Base-by-base conservation (phyloP, 441 rosid species). In the Viola pubescens region DNA sequence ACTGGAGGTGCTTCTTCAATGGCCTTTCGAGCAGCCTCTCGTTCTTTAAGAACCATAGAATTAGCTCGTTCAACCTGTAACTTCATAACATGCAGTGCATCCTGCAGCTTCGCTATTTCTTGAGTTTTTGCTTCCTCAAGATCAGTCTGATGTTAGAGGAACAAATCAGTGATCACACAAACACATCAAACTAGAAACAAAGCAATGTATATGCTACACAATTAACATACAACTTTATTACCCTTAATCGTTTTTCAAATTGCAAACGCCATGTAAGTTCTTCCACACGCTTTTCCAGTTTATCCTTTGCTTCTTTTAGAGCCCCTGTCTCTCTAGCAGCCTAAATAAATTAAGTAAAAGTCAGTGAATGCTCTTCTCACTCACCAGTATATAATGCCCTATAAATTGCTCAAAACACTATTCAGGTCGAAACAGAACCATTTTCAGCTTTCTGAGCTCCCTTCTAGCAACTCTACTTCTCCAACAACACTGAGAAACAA, bases 251-350 rank as follows among this genome's bases (percentile, higher is more conserved):
- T 73, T 88, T 91, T 79, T 91, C 98, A 38, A 91, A 57, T 65
- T 91, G 96, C 72, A 86, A 75, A 67, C 98, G 96, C 98, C 96
- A 88, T 54, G 95, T 84, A 63, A 91, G 94, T 70, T 91, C 98
- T 71, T 91, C 98, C 61, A 91, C 96, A 49, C 92, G 90, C 80
- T 91, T 88, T 84, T 91, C 96, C 65, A 88, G 75, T 70, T 83
- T 86, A 80, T 88, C 95, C 65, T 91, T 91, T 12, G 92, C 96
- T 65, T 82, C 95, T 79, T 81, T 84, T 54, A 91, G 96, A 62
- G 96, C 98, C 58, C 98, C 98, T 0, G 98, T 88, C 70, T 91
- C 98, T 70, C 87, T 81, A 63, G 96, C 82, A 78, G 94, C 96
- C 98, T 90, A 70, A 62, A 65, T 69, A 56, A 68, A 63, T 75